Base-by-base conservation (phyloP, 495 filamentous ascomycete genomes). In the Chlorociboria aeruginascens region DNA sequence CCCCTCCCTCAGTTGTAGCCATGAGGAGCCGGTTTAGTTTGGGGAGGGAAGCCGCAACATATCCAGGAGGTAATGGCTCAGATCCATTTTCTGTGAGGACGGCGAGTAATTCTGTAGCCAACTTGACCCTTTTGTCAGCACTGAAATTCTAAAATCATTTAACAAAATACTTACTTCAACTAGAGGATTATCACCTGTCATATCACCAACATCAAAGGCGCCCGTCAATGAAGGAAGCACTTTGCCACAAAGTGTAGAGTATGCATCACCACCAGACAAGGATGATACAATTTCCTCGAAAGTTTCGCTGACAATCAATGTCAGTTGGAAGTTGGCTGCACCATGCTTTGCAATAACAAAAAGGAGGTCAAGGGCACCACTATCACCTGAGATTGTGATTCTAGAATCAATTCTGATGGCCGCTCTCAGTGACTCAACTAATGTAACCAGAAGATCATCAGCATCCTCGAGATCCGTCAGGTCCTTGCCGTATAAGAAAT, bases 321-420 rank as follows among this genome's bases (percentile, higher is more conserved):
- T 81, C 33, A 94, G 69, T 61, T 95, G 86, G 70, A 86, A 90
- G 65, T 92, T 96, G 31, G 74, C 77, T 0, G 89, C 85, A 16
- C 88, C 89, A 58, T 87, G 83, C 60, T 82, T 88, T 35, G 86
- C 92, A 53, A 98, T 74, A 34, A 80, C 78, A 64, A 98, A 96
- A 32, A 97, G 76, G 31, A 95, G 69, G 58, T 96, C 86, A 20
- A 96, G 69, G 25, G 85, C 82, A 33, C 72, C 67, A 32, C 79
- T 77, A 8, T 69, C 78, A 35, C 63, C 69, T 13, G 76, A 78
- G 49, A 95, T 68, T 28, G 83, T 83, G 35, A 89, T 74, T 8
- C 68, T 65, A 6, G 85, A 70, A 46, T 95, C 81, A 46, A 90
- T 71, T 58, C 79, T 77, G 55, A 95, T 90, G 17, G 83, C 82